These are phyloP conservation scores for Gossypium schwendimanii DNA, from an alignment of 441 rosid species.

Conservation along the genomic window DNA sequence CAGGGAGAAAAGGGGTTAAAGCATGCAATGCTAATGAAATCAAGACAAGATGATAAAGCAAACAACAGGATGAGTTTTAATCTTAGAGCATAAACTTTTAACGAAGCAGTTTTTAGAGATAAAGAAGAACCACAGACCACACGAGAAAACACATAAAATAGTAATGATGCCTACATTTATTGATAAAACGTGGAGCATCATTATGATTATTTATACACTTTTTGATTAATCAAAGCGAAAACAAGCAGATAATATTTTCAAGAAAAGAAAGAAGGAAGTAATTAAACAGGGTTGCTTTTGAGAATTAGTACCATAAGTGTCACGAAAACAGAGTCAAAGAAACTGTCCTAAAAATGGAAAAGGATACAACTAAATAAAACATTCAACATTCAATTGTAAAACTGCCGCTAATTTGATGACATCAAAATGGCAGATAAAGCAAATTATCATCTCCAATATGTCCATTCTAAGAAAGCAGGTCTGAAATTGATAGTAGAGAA, in stretches of 20 bases:
- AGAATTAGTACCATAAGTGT: neutral
- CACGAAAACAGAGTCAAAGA: neutral
- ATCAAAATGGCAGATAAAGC: neutral
- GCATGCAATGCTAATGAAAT: neutral
- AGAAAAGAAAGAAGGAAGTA: neutral
- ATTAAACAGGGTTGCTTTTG: neutral
- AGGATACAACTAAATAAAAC: constrained; percentile 5
- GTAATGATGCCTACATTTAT: neutral
- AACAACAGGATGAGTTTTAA: neutral
- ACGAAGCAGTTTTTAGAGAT: neutral
- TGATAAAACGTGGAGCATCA: neutral
- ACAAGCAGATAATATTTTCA: neutral
- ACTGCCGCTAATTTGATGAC: neutral
- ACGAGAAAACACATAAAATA: neutral
- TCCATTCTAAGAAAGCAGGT: neutral
- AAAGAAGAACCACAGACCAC: neutral
- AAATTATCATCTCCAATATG: constrained; percentile 8
- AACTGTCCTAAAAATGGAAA: neutral
- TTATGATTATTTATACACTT: neutral
- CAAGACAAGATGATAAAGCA: neutral
- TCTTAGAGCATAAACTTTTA: neutral
- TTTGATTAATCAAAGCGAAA: constrained; percentile 2
- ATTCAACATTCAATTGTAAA: neutral
- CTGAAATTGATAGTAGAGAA: constrained; percentile 7
- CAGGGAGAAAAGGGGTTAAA: neutral